These are phyloP conservation scores for Pythium aristosporum DNA, from an alignment of 352 stramenopile species.

Conservation along the genomic window DNA sequence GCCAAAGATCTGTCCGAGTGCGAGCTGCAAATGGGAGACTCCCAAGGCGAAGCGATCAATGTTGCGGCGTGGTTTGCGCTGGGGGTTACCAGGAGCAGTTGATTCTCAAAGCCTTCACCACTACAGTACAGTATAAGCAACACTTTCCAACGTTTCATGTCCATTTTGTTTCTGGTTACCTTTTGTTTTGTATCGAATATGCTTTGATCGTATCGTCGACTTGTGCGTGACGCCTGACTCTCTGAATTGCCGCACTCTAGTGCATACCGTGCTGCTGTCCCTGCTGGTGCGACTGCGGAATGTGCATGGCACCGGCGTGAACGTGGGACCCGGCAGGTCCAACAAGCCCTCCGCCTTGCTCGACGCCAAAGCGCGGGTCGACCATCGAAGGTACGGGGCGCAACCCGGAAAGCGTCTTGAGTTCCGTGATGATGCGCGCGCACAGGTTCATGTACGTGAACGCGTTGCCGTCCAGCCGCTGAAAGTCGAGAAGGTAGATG, in stretches of 20 bases:
- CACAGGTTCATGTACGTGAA: constrained; percentile 99
- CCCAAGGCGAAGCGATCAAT: constrained; percentile 9
- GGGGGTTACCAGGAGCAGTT: neutral
- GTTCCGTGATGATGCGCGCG: constrained; percentile 98
- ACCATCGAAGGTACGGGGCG: constrained; percentile 51
- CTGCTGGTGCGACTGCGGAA: constrained; percentile 40
- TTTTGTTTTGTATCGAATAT: neutral
- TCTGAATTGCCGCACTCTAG: neutral
- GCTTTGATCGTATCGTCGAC: neutral
- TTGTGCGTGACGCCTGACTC: neutral
- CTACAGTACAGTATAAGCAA: neutral
- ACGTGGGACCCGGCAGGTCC: constrained; percentile 25
- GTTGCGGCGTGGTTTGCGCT: constrained; percentile 1
- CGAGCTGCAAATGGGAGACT: constrained; percentile 20
- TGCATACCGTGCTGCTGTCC: constrained; percentile 26
- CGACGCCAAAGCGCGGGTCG: constrained; percentile 49
- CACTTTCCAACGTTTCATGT: neutral
- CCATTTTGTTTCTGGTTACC: neutral
- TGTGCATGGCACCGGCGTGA: constrained; percentile 48
- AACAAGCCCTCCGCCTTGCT: constrained; percentile 33
- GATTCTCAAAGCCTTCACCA: no score
- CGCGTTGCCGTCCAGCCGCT: constrained; percentile 93
- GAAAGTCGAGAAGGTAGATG: constrained; percentile 99
- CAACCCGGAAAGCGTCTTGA: constrained; percentile 94
- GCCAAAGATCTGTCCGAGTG: constrained; percentile 28